Base-by-base conservation (phyloP, 2,329 filamentous ascomycete species). In the Juglanconis oblonga region DNA sequence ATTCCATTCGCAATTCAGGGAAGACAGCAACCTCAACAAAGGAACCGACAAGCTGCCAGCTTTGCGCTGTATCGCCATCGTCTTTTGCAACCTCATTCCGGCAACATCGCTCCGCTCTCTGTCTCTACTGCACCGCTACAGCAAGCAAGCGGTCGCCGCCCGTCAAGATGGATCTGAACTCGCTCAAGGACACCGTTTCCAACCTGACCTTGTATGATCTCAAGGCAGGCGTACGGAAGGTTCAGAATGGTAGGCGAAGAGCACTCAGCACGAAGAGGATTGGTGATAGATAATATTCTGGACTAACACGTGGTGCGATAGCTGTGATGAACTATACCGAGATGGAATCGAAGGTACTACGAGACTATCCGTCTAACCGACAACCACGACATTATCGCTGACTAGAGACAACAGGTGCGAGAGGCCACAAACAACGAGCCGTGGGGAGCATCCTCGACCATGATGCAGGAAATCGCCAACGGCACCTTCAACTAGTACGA, bases 371-470 rank as follows among this genome's bases (percentile, higher is more conserved):
- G 55, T 35, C 45, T 35, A n/a, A 57, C 44, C 29, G 24, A 56
- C 24, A n/a, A 1, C 57, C 62, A 51, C 48, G 54, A 32, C 36
- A 38, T 35, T 58, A 72, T 66, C 50, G 59, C 55, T 57, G 33
- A 65, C 45, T 29, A 29, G 33, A 32, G 8, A 29, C 8, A 40
- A 31, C 68, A 95, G 89, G 92, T 98, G 67, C 90, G 95, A 76
- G 95, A 99, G 82, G 95, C 95, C 35, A 99, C 95, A 42, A 99
- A 99, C 78, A 98, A 98, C 75, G 95, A 99, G 76, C 95, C 95
- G 59, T 99, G 95, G 95, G 95, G 93, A 66, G 87, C 88, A 54
- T 90, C 89, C 11, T 88, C 88, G 32, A 90, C 89, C 10, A 74
- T 90, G 70, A 97, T 98, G 93, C 93, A 98, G 77, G 95, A 99